phyloP scores from a whole-genome alignment of 257 asterid genomes.

The Primulina eburnea region DNA sequence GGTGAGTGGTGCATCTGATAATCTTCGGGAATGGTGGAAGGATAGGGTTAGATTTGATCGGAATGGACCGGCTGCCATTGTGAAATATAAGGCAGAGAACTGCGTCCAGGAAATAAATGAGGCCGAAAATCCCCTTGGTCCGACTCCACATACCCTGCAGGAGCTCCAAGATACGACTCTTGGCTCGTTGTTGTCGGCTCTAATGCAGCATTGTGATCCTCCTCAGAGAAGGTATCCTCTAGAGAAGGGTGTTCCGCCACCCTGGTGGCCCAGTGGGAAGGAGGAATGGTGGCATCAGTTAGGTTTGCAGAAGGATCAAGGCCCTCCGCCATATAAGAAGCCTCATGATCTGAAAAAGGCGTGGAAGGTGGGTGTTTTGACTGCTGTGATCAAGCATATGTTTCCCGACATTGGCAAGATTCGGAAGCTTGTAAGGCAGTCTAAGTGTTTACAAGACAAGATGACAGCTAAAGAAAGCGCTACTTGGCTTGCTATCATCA shows the following conservation, averaged over 20 bases:
- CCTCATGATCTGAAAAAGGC: slow-evolving; percentile 62
- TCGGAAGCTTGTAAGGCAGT: slow-evolving; percentile 49
- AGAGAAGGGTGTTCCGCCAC: slow-evolving; percentile 55
- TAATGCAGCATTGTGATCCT: slow-evolving; percentile 64
- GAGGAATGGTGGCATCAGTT: slow-evolving; percentile 71
- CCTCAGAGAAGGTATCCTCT: slow-evolving; percentile 64
- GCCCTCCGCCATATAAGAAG: slow-evolving; percentile 62
- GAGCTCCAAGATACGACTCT: slow-evolving; percentile 62
- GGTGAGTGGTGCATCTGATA: slow-evolving; percentile 51
- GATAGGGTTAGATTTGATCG: slow-evolving; percentile 43
- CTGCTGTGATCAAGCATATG: slow-evolving; percentile 63
- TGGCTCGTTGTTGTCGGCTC: slow-evolving; percentile 59
- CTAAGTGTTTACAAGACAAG: slow-evolving; percentile 56
- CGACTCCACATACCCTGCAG: slow-evolving; percentile 41
- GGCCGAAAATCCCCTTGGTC: slow-evolving; percentile 8
- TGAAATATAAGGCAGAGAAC: slow-evolving; percentile 34
- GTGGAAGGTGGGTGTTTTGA: slow-evolving; percentile 55
- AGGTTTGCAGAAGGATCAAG: slow-evolving; percentile 42
- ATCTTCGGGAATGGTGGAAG: slow-evolving; percentile 71
- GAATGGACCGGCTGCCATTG: slow-evolving; percentile 45
- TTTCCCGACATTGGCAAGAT: slow-evolving; percentile 37
- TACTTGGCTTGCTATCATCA: slow-evolving; percentile 63
- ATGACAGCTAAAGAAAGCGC: slow-evolving; percentile 56
- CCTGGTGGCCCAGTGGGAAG: slow-evolving; percentile 74
- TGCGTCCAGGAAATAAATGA: slow-evolving; percentile 19